Percentiles rank a stretch among this genome's conserved stretches.
Conservation (phyloP, 2,329 filamentous ascomycete species). For the Thielaviopsis populi region DNA sequence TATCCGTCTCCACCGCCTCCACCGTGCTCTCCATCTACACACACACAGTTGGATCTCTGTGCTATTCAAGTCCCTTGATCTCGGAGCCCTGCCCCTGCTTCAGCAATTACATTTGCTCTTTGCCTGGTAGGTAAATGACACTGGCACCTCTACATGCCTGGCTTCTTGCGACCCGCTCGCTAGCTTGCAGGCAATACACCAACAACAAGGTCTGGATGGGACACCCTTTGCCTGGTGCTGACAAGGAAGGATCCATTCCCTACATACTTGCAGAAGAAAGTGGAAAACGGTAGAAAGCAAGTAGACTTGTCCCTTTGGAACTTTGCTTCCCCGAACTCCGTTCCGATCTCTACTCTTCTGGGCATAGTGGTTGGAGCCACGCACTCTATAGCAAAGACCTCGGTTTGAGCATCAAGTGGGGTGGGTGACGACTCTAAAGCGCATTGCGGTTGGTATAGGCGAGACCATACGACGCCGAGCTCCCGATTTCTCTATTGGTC, state of each 20-base stretch:
- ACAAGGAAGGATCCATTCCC: neutral
- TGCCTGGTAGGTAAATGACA: neutral
- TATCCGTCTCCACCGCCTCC: too few relatives aligned
- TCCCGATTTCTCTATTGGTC: neutral
- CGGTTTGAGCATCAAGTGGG: neutral
- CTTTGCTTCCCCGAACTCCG: neutral
- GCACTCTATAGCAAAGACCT: neutral
- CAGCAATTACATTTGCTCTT: neutral
- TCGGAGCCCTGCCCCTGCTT: neutral
- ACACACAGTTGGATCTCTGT: neutral
- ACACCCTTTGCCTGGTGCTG: neutral
- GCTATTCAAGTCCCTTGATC: neutral
- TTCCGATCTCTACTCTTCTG: neutral
- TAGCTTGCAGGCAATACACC: neutral
- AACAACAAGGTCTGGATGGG: neutral
- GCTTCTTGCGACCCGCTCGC: neutral
- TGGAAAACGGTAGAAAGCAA: neutral
- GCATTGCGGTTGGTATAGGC: neutral
- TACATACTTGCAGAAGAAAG: neutral
- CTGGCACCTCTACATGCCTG: neutral
- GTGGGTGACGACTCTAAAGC: neutral
- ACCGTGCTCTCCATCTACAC: neutral
- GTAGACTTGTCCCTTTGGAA: neutral
- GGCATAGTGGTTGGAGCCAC: neutral
- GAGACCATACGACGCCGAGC: neutral